A percentile compares a stretch with the other conserved stretches of the same genome.
These are phyloP conservation scores for Geotrichum citri-aurantii DNA, from an alignment of 1,139 yeast species.

Conservation along the genomic window DNA sequence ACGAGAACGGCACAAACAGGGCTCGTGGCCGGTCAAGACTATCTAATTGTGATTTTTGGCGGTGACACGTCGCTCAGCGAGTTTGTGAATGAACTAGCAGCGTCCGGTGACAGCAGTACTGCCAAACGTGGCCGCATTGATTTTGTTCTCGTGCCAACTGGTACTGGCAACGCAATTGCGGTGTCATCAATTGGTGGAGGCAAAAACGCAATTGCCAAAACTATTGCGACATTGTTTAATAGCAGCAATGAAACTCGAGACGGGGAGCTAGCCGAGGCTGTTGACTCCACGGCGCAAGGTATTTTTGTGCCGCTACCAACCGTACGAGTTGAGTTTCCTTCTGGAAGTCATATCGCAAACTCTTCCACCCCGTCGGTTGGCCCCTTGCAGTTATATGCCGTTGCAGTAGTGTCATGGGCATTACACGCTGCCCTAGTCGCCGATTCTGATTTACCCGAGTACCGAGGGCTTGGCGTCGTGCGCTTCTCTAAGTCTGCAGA, in stretches of 20 bases:
- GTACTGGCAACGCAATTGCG: slow-evolving; percentile 82
- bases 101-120: neutral
- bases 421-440: slow-evolving; percentile 83
- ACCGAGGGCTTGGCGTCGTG: slow-evolving; percentile 56
- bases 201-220: slow-evolving; percentile 38
- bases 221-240: neutral
- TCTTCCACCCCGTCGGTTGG: slow-evolving; percentile 4
- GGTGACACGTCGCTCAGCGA: slow-evolving; percentile 87
- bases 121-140: slow-evolving; percentile 20
- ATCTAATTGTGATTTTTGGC: slow-evolving; percentile 58
- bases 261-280: neutral
- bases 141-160: slow-evolving; percentile 63
- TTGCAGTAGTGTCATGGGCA: slow-evolving; percentile 78
- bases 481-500: slow-evolving; percentile 68
- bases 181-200: slow-evolving; percentile 45
- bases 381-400: slow-evolving; percentile 13
- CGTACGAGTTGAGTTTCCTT: slow-evolving; percentile 52
- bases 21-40: slow-evolving; percentile 23
- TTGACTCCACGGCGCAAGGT: slow-evolving; percentile 21
- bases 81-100: slow-evolving; percentile 48
- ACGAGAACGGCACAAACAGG: slow-evolving; percentile 30
- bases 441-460: slow-evolving; percentile 64
- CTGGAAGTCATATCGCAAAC: slow-evolving; percentile 33
- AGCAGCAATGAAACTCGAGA: neutral
- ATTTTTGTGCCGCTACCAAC: slow-evolving; percentile 44